Base-by-base conservation (phyloP, 768 basidiomycete genomes). In the Holtermanniella nyarrowii region DNA sequence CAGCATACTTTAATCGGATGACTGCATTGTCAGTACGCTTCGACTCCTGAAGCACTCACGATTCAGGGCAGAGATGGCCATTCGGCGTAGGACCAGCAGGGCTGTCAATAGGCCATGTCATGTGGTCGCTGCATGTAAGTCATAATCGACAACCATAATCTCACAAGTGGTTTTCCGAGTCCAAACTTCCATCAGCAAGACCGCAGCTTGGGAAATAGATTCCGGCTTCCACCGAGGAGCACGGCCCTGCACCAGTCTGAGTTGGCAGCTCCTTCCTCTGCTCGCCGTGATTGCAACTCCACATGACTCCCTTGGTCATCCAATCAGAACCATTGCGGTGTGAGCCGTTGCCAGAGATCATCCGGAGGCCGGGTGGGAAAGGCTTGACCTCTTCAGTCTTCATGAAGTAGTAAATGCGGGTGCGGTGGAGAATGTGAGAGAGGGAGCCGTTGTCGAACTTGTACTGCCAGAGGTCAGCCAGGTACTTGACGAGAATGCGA, bases 391-490 rank as follows among this genome's bases (percentile, higher is more conserved):
- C 50, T 21, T 45, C 41, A 25, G 31, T 48, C 43, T 61, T 65
- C 54, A 46, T 52, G 55, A 61, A 68, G 53, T 72, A 72, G 57
- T 70, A 72, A 56, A 73, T 63, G 7, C 70, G 54, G 10, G 50
- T 48, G 1, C 54, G 52, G 14, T 59, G 59, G n/a, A 60, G 52
- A 18, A 70, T 59, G 4, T 57, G 56, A 1, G 55, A n/a, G 54
- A 68, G 65, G 11, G 64, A 58, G 24, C 62, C 63, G 52, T 73
- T 69, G 1, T 42, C 42, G 52, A 53, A 66, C 39, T 65, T 62
- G 47, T 68, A 68, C 48, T 61, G 57, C 1, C 21, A 46, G 44
- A n/a, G 22, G 22, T 24, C 25, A 22, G 23, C 48, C 25, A 52
- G 50, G 11, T 26, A 5, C 41, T 13, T 12, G 25, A 27, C 18